Conservation (phyloP, 1,284 basidiomycete genomes). For the Cryptococcus neoformans region DNA sequence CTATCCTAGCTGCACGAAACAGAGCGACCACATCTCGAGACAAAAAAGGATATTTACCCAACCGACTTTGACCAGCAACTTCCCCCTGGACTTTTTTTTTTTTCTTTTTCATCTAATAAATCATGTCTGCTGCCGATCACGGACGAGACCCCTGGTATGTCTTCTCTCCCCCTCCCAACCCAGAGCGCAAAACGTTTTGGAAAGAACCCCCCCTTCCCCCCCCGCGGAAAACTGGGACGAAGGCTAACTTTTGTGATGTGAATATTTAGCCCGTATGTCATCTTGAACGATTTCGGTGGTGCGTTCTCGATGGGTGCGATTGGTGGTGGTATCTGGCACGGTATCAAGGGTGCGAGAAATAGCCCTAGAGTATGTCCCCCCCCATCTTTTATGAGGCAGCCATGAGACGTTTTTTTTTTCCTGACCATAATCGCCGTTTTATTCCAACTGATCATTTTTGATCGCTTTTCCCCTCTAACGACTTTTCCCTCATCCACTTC, state of each 20-base stretch:
- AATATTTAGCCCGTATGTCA: slow-evolving; percentile 77
- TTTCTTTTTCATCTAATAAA: no score
- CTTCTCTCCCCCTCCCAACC: not conserved
- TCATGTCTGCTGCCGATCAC: slow-evolving; percentile 59
- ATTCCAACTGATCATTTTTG: not conserved
- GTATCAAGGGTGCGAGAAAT: slow-evolving; percentile 96
- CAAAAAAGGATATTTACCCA: no score
- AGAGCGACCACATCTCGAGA: no score
- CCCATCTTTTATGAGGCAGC: not conserved
- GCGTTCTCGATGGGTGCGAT: slow-evolving; percentile 60
- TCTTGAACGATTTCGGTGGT: slow-evolving; percentile 97
- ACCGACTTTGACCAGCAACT: not conserved
- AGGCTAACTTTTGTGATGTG: not conserved
- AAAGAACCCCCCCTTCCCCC: no score
- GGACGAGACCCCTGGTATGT: slow-evolving; percentile 85
- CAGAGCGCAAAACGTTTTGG: no score
- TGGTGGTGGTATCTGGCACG: slow-evolving; percentile 90
- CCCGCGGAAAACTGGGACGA: no score
- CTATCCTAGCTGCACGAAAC: no score
- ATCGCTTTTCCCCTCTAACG: not conserved
- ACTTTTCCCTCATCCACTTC: not conserved
- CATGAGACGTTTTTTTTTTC: no score
- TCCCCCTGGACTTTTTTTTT: no score
- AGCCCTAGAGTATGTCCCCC: slow-evolving; percentile 73
- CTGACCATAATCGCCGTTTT: no score